Base-by-base conservation (phyloP, 1,139 yeast genomes). In the Debaryomyces sp. region DNA sequence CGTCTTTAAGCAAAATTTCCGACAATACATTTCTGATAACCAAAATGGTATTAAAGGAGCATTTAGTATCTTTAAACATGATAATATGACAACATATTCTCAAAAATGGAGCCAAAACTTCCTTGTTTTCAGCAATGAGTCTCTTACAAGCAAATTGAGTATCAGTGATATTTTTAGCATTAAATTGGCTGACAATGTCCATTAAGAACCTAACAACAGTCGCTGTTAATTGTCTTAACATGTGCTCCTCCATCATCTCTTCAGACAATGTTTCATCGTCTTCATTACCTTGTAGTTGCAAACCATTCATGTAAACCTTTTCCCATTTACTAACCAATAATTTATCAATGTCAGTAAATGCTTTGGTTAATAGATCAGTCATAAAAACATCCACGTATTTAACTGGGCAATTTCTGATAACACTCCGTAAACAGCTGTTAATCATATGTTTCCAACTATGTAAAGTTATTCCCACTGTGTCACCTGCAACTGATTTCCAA, bases 381-480 rank as follows among this genome's bases (percentile, higher is more conserved):
- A 92, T 82, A 61, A 94, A 94, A 2, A 79, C 70, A 44, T 80
- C 82, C 42, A 89, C 85, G 59, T 75, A 80, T 44, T 79, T 79
- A 1, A 79, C 77, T 0, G 99, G 99, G 66, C 99, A 94, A 62
- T 89, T 89, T 59, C 90, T 88, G 41, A 94, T 82, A 10, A 92
- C 87, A 52, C 89, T 89, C 54, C 99, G 80, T 48, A 94, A 78
- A 52, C 96, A 95, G 47, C 94, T 80, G 56, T 94, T 91, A 43
- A 92, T 85, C 87, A 94, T 89, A 63, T 94, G 98, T 55, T 96
- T 87, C 99, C 99, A 95, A 35, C 96, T 89, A 67, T 95, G 99
- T 34, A 90, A 77, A 0, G 98, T 90, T 21, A 94, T 85, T 8
- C 99, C 99, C 5, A 80, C 82, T 8, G 87, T 82, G 54, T 89